A percentile compares a stretch with the other conserved stretches of the same genome.
phyloP scores from a whole-genome alignment of 305 asterid genomes.

The Ajuga reptans region DNA sequence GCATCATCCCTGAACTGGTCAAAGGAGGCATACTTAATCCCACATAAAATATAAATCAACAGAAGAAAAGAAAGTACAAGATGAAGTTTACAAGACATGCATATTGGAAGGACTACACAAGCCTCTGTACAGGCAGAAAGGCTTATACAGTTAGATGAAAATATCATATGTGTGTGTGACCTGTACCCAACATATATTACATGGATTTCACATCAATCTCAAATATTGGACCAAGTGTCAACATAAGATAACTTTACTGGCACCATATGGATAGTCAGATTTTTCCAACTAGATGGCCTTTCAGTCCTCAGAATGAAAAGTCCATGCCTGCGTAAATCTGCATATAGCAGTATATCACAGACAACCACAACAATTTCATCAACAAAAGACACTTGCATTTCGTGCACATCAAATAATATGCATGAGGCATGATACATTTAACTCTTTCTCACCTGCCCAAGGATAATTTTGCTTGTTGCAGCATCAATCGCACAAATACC shows the following conservation, averaged over 20 bases:
- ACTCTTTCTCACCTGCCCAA: constrained; percentile 69
- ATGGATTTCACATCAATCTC: background rate
- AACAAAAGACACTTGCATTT: background rate
- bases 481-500: constrained; percentile 86
- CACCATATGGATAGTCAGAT: background rate
- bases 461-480: constrained; percentile 70
- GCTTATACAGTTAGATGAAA: background rate
- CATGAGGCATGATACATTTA: constrained; percentile 14
- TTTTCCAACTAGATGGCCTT: background rate
- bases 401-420: background rate
- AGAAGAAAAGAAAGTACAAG: constrained; percentile 19
- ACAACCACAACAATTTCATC: background rate
- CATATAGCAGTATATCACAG: background rate
- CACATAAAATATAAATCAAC: constrained; percentile 13
- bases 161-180: background rate
- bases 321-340: background rate
- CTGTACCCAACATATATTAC: background rate
- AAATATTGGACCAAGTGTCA: background rate
- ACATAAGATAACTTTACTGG: background rate
- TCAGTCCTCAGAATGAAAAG: background rate
- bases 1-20: constrained; percentile 88
- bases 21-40: constrained; percentile 28
- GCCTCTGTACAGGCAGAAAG: background rate
- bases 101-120: background rate
- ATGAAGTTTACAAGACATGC: constrained; percentile 4